phyloP scores from a whole-genome alignment of 192 early-diverging fungal genomes.

The Backusella psychrophila region DNA sequence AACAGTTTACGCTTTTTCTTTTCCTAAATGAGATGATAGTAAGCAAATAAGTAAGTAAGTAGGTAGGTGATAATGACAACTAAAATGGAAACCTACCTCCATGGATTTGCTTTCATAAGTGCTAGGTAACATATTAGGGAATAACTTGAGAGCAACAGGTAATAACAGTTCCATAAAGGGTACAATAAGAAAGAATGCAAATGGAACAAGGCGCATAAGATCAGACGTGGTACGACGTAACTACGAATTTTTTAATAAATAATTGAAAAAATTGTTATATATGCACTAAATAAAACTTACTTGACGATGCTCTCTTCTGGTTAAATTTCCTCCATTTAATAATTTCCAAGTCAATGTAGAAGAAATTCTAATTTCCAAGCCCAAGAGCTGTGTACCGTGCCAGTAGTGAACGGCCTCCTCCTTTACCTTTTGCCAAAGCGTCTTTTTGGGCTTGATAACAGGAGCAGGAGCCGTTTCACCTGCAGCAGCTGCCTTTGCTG shows the following conservation, averaged over 20 bases:
- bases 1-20: slow-evolving; percentile 93
- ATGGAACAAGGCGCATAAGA: slow-evolving; percentile 85
- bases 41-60: background rate
- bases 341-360: slow-evolving; percentile 72
- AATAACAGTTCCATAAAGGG: slow-evolving; percentile 96
- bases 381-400: slow-evolving; percentile 90
- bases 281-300: slow-evolving; percentile 36
- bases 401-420: slow-evolving; percentile 89
- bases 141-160: slow-evolving; percentile 87
- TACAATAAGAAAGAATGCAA: slow-evolving; percentile 87
- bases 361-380: slow-evolving; percentile 85
- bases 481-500: background rate
- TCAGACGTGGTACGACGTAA: slow-evolving; percentile 85
- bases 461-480: slow-evolving; percentile 7
- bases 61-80: background rate
- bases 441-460: slow-evolving; percentile 49
- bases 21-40: slow-evolving; percentile 51
- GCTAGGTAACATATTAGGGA: slow-evolving; percentile 95
- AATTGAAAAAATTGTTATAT: background rate
- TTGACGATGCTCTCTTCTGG: slow-evolving; percentile 83
- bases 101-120: slow-evolving; percentile 93
- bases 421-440: slow-evolving; percentile 76
- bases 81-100: slow-evolving; percentile 42
- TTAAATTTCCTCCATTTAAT: slow-evolving; percentile 71
- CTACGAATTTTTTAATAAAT: slow-evolving; percentile 36